These are phyloP conservation scores for Dryas drummondii DNA, from an alignment of 306 rosid genomes.

Conservation along the genomic window DNA sequence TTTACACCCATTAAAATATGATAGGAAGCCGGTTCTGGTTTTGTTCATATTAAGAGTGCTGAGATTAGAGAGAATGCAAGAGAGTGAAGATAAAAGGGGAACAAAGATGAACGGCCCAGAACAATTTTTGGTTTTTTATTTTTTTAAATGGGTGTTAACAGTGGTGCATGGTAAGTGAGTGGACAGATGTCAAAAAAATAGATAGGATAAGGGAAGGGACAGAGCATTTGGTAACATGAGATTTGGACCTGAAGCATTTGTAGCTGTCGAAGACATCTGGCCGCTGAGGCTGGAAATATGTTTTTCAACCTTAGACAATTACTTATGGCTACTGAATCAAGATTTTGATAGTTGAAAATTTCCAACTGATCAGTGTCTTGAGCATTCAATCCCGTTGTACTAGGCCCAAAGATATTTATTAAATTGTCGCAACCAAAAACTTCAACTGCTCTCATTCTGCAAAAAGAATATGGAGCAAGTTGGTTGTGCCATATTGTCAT, in stretches of 20 bases:
- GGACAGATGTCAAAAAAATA: not conserved
- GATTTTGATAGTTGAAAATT: slow-evolving; percentile 8
- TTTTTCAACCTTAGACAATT: slow-evolving; percentile 22
- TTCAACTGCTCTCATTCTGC: not conserved
- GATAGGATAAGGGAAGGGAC: too few relatives aligned
- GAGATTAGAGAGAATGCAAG: too few relatives aligned
- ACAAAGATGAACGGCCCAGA: too few relatives aligned
- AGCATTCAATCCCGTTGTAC: not conserved
- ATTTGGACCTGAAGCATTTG: not conserved
- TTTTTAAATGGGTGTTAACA: too few relatives aligned
- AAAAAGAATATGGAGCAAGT: not conserved
- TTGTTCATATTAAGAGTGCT: too few relatives aligned
- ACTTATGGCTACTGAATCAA: not conserved
- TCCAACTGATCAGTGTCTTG: fast-evolving
- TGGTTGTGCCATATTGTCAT: not conserved
- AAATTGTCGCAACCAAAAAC: not conserved
- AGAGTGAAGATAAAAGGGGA: too few relatives aligned
- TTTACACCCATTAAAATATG: too few relatives aligned
- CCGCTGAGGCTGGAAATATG: slow-evolving; percentile 24
- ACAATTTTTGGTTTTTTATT: too few relatives aligned
- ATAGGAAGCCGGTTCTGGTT: too few relatives aligned
- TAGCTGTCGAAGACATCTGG: slow-evolving; percentile 16
- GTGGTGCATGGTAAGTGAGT: not conserved
- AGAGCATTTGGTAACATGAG: not conserved
- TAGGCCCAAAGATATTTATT: not conserved